Percentiles rank a stretch among this genome's conserved stretches.
Conservation (phyloP, 2,329 filamentous ascomycete genomes). For the Neonectria ditissima region DNA sequence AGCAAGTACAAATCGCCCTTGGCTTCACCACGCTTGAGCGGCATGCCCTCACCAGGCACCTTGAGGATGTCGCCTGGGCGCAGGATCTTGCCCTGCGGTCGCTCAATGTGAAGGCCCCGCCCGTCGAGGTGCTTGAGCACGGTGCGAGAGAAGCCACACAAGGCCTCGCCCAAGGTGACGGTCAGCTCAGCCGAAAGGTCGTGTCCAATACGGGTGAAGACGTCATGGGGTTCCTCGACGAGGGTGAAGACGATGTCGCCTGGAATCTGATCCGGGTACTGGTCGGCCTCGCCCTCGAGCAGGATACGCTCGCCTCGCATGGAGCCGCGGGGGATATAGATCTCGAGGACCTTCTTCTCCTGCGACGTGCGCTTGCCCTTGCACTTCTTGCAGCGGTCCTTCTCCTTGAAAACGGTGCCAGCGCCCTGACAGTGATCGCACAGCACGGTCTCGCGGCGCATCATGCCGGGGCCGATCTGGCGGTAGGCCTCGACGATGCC, state of each 20-base stretch:
- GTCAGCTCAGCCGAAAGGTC: constrained; percentile 87
- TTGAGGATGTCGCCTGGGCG: constrained; percentile 88
- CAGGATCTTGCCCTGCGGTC: constrained; percentile 84
- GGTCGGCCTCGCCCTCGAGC: constrained; percentile 93
- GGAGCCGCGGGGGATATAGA: constrained; percentile 92
- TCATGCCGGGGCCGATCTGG: constrained; percentile 87
- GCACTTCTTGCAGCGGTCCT: constrained; percentile 99
- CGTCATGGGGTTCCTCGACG: constrained; percentile 82
- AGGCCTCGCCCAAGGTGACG: constrained; percentile 83
- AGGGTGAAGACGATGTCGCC: constrained; percentile 95
- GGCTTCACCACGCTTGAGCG: constrained; percentile 83
- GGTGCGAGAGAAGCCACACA: constrained; percentile 90
- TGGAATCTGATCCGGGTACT: constrained; percentile 87
- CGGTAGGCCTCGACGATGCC: constrained; percentile 82
- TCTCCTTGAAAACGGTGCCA: constrained; percentile 92
- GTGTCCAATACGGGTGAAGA: constrained; percentile 84
- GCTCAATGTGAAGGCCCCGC: constrained; percentile 84
- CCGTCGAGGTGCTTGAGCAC: constrained; percentile 95
- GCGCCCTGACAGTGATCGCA: constrained; percentile 88
- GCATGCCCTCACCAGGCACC: constrained; percentile 93
- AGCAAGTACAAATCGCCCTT: constrained; percentile 90
- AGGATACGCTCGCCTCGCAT: constrained; percentile 90
- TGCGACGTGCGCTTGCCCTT: constrained; percentile 90
- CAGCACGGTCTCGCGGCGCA: constrained; percentile 81
- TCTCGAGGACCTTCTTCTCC: constrained; percentile 93